Percentiles rank a stretch among this genome's conserved stretches.
Conservation (phyloP, 2,329 filamentous ascomycete genomes). For the Raffaelea deltoideospora region DNA sequence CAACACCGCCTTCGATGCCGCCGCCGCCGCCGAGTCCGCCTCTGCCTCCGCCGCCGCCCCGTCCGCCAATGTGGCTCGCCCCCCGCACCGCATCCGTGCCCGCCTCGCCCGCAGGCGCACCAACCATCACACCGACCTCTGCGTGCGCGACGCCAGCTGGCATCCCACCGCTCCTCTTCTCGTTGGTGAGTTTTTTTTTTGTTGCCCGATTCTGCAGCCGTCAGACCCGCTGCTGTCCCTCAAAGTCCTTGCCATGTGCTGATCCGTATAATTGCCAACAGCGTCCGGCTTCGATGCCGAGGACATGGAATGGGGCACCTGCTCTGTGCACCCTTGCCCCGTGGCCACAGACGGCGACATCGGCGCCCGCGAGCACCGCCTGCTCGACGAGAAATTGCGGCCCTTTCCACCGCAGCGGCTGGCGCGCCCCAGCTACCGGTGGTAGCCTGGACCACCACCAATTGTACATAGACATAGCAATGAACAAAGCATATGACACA, state of each 20-base stretch:
- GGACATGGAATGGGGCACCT: conserved; percentile 51
- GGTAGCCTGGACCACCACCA: too few relatives aligned
- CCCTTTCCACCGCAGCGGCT: conserved; percentile 9
- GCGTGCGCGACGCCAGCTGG: conserved; percentile 81
- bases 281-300: conserved; percentile 75
- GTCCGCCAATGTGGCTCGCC: not conserved
- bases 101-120: not conserved
- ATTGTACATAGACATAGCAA: too few relatives aligned
- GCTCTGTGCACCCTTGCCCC: conserved; percentile 66
- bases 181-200: conserved; percentile 34
- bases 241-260: not conserved
- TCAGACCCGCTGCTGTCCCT: too few relatives aligned
- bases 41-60: not conserved
- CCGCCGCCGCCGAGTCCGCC: not conserved
- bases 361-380: conserved; percentile 38
- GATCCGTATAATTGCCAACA: conserved; percentile 15
- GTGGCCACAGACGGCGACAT: conserved; percentile 51
- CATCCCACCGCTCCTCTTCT: conserved; percentile 73
- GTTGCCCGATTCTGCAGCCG: too few relatives aligned
- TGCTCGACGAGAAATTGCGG: conserved; percentile 44
- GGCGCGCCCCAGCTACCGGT: too few relatives aligned
- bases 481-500: too few relatives aligned
- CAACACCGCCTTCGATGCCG: not conserved
- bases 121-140: conserved; percentile 25
- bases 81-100: not conserved